A percentile compares a stretch with the other conserved stretches of the same genome.
Evolutionary conservation across 164 flowering plant species (phyloP).

Genomic region (Chimonanthus salicifolius): DNA sequence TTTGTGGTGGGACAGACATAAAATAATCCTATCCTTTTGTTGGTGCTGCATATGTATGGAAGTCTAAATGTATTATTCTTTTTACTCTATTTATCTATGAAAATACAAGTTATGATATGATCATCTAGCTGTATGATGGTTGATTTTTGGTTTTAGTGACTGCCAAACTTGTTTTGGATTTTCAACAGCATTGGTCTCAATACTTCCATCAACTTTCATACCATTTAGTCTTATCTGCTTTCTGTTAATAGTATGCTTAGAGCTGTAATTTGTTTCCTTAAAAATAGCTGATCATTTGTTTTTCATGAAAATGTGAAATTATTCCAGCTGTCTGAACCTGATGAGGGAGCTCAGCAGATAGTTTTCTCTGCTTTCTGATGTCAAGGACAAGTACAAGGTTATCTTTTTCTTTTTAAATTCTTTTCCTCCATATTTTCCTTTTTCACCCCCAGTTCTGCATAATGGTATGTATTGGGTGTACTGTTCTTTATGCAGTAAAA

Average conservation of each 20-base stretch:
- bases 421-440: background rate
- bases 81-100: background rate
- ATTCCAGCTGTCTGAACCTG: conserved; percentile 27
- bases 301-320: background rate
- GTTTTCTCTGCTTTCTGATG: conserved; percentile 42
- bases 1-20: background rate
- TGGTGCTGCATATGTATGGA: background rate
- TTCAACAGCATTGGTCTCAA: background rate
- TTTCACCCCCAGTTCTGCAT: background rate
- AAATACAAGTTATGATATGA: background rate
- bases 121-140: background rate
- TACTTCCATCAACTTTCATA: background rate
- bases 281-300: background rate
- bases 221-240: background rate
- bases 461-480: background rate
- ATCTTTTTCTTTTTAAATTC: background rate
- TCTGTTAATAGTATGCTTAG: background rate
- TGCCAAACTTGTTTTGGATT: background rate
- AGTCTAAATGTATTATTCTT: too few species aligned
- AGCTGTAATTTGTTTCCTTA: background rate
- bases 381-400: conserved; percentile 71
- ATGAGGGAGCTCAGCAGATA: conserved; percentile 32
- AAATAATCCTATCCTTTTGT: too few species aligned
- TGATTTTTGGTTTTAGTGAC: background rate
- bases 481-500: background rate